Base-by-base conservation (phyloP, 805 yeast genomes). In the Cyberlindnera xishuangbannaensis region DNA sequence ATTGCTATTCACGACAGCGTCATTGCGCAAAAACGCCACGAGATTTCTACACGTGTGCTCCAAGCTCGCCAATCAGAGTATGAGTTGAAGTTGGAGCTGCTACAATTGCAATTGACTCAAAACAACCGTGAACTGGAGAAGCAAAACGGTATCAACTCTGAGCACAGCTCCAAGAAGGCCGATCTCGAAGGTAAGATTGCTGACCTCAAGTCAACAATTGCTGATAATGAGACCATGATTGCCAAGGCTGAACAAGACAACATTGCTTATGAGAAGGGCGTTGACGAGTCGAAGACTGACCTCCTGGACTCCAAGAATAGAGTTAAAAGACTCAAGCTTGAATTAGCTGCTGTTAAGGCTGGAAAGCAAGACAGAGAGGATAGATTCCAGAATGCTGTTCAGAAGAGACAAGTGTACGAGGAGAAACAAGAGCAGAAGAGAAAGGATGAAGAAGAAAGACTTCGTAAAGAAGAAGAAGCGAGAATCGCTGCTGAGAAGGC, bases 61-160 rank as follows among this genome's bases (percentile, higher is more conserved):
- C 41, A 41, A n/a, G 56, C 57, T 8, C 48, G 48, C 28, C 47
- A 47, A 16, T 46, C 50, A 3, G 56, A 52, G 33, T 49, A 47
- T 24, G 51, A 42, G 18, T 26, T 50, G 8, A 35, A 45, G 25
- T 25, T 49, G 7, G 51, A 52, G 28, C 33, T 52, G 15, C 31
- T 46, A 12, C 43, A 46, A 19, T 27, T 51, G 13, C 50, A 51
- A 34, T 29, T 51, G 30, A 34, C 41, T 9, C 56, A 52, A 35
- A 48, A 40, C 17, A 36, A 35, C 12, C 53, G 55, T 40, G 53
- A 48, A 10, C 18, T 50, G n/a, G 34, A 32, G 15, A 42, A 43
- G 26, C 51, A 48, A 27, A 39, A 42, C 15, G 44, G 33, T 15
- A 37, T 32, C 14, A 41, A 42, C 26, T 15, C 34, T 12, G 49